These are phyloP conservation scores for Trypanosomatidae sp. DNA, from an alignment of 208 protist species.

Conservation along the genomic window DNA sequence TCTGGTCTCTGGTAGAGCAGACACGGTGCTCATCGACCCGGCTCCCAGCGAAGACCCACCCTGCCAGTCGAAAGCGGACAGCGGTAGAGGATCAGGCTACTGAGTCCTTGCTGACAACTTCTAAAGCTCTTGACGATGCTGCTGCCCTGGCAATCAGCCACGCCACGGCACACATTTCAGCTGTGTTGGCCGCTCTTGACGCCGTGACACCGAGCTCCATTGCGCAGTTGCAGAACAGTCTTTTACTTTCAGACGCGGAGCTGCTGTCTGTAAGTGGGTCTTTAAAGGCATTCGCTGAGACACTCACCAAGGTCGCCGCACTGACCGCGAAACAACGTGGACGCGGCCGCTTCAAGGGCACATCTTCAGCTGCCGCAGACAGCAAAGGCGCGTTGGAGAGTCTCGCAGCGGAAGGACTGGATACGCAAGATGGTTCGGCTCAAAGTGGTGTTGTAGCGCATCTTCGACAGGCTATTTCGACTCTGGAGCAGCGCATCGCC, in stretches of 20 bases:
- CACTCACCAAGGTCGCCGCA: constrained; percentile 24
- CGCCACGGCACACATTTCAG: constrained; percentile 11
- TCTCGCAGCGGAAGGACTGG: background rate
- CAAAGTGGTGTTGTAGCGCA: constrained; percentile 18
- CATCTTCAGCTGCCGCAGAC: background rate
- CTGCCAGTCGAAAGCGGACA: background rate
- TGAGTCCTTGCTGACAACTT: constrained; percentile 16
- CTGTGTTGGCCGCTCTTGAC: constrained; percentile 46
- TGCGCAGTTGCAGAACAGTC: constrained; percentile 41
- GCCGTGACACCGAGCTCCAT: constrained; percentile 34
- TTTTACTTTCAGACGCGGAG: constrained; percentile 78
- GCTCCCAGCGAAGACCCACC: background rate
- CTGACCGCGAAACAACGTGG: background rate
- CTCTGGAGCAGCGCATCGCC: constrained; percentile 37
- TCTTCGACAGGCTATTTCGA: constrained; percentile 35
- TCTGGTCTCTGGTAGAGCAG: constrained; percentile 27
- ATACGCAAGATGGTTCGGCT: background rate
- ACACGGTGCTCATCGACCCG: background rate
- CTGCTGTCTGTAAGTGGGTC: constrained; percentile 53
- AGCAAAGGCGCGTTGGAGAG: background rate
- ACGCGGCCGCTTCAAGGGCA: background rate
- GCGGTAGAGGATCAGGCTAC: constrained; percentile 9
- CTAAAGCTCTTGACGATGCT: constrained; percentile 9
- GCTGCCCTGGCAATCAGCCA: constrained; percentile 4
- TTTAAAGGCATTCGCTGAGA: constrained; percentile 42